phyloP scores from a whole-genome alignment of 2,329 filamentous ascomycete genomes.

The Fusarium irregulare region DNA sequence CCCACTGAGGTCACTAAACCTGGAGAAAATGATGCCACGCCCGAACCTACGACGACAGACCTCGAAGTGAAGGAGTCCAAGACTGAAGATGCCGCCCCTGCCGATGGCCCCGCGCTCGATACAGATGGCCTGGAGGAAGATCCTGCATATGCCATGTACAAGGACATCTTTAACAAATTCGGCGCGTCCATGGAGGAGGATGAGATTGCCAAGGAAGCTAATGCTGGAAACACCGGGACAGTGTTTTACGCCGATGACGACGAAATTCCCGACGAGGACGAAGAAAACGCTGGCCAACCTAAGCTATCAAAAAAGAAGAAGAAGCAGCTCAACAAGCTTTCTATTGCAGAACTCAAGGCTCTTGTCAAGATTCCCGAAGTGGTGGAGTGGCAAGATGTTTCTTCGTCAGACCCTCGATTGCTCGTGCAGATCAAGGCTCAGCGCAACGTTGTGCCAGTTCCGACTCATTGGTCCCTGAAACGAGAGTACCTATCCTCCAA shows the following conservation, averaged over 20 bases:
- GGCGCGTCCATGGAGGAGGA: constrained; percentile 72
- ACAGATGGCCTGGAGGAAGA: constrained; percentile 72
- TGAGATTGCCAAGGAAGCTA: constrained; percentile 71
- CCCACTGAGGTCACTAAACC: constrained; percentile 36
- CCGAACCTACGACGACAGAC: constrained; percentile 50
- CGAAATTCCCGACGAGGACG: constrained; percentile 86
- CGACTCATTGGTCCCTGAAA: constrained; percentile 94
- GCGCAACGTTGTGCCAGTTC: constrained; percentile 94
- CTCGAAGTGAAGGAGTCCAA: constrained; percentile 54
- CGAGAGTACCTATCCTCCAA: constrained; percentile 97
- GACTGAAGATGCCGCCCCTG: constrained; percentile 50
- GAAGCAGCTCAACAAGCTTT: constrained; percentile 91
- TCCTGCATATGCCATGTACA: constrained; percentile 85
- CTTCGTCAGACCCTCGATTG: constrained; percentile 86
- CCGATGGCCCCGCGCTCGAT: constrained; percentile 66
- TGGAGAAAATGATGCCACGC: constrained; percentile 50
- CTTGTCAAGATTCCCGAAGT: constrained; percentile 91
- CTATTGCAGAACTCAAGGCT: constrained; percentile 94
- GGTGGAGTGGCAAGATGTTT: constrained; percentile 97
- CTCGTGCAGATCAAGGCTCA: constrained; percentile 95
- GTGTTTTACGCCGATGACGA: constrained; percentile 86
- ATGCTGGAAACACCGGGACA: constrained; percentile 81
- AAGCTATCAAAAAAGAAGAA: constrained; percentile 95
- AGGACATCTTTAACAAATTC: constrained; percentile 84
- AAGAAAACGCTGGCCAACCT: constrained; percentile 70